phyloP scores from a whole-genome alignment of 1,284 basidiomycete genomes.

The Polyporus tsugae region DNA sequence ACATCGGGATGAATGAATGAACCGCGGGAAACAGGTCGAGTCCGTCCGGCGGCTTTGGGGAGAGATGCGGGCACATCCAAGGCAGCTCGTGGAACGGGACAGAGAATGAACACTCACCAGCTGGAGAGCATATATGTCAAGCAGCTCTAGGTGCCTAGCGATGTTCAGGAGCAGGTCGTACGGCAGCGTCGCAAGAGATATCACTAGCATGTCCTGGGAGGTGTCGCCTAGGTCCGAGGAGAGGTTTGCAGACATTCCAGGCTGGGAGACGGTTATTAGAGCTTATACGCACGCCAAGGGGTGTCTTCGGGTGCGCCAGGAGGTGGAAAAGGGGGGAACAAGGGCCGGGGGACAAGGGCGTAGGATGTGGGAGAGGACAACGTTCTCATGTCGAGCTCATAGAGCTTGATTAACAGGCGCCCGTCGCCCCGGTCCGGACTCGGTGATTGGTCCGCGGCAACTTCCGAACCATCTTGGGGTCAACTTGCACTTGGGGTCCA shows the following conservation, averaged over 20 bases:
- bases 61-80: not conserved
- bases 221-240: slow-evolving; percentile 26
- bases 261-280: not conserved
- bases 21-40: not conserved
- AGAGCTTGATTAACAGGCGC: slow-evolving; percentile 21
- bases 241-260: slow-evolving; percentile 29
- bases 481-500: not conserved
- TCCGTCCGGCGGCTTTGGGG: not conserved
- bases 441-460: slow-evolving; percentile 11
- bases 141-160: slow-evolving; percentile 62
- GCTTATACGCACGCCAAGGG: not conserved
- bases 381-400: slow-evolving; percentile 24
- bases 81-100: not conserved
- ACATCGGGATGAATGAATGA: not conserved
- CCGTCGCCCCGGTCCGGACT: slow-evolving; percentile 18
- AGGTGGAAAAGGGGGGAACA: not conserved
- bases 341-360: slow-evolving; percentile 18
- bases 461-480: not conserved
- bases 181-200: slow-evolving; percentile 57
- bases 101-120: slow-evolving; percentile 52
- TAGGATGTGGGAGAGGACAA: slow-evolving; percentile 33
- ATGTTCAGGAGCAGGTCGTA: slow-evolving; percentile 77
- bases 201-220: slow-evolving; percentile 31
- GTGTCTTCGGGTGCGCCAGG: not conserved
- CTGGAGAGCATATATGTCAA: slow-evolving; percentile 65